Percentiles rank a stretch among this genome's conserved stretches.
phyloP scores from a whole-genome alignment of 2,329 filamentous ascomycete genomes.

The Trichoderma simmonsii region DNA sequence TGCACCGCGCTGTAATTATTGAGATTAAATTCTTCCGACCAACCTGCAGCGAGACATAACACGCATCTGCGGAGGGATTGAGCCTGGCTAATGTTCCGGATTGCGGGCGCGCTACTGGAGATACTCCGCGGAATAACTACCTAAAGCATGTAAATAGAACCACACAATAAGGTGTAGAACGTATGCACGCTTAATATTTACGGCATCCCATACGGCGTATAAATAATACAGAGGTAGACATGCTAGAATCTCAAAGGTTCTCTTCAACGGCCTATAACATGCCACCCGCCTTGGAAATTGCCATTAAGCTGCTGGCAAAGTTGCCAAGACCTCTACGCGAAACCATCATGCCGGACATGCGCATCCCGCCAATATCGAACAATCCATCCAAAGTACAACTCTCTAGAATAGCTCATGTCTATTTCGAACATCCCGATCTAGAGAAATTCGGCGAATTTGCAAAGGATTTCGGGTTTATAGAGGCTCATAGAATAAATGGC shows the following conservation, averaged over 20 bases:
- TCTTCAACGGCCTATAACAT: background rate
- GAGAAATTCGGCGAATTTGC: conserved; percentile 27
- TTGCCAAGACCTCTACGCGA: background rate
- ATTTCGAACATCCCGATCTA: conserved; percentile 27
- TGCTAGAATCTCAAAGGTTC: background rate
- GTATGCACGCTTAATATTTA: no score
- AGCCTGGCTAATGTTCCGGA: background rate
- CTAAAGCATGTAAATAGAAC: background rate
- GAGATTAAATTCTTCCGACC: background rate
- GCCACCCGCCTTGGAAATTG: background rate
- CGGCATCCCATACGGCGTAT: background rate
- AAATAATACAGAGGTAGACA: background rate
- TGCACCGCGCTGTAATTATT: background rate
- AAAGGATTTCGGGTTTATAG: conserved; percentile 29
- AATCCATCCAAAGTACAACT: background rate
- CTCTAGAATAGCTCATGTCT: background rate
- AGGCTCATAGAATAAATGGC: conserved; percentile 24
- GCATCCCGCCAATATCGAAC: background rate
- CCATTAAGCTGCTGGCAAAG: background rate
- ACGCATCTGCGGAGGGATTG: background rate
- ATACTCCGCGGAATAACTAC: background rate
- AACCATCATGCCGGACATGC: background rate
- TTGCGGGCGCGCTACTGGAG: background rate
- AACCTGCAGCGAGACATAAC: background rate
- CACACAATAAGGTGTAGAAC: no score